Conservation (phyloP, 2,329 filamentous ascomycete species). For the Fusarium succisae region DNA sequence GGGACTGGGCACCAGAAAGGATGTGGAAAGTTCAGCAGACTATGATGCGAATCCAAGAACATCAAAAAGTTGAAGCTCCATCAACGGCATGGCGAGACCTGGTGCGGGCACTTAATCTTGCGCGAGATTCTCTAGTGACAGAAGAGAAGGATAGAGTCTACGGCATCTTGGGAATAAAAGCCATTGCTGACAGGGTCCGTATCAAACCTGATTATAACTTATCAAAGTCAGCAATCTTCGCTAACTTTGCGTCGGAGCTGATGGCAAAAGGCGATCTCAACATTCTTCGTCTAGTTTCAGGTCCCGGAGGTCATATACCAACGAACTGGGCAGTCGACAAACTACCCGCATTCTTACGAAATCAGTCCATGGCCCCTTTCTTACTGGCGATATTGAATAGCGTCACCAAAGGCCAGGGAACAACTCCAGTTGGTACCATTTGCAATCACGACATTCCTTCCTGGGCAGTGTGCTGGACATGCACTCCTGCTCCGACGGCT, state of each 20-base stretch:
- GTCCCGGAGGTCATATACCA: not conserved
- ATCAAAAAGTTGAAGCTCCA: not conserved
- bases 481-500: not conserved
- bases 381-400: not conserved
- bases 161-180: constrained; percentile 1
- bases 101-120: not conserved
- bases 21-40: not conserved
- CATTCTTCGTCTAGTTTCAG: not conserved
- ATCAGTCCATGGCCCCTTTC: not conserved
- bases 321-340: not conserved
- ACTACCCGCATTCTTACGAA: not conserved
- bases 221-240: not conserved
- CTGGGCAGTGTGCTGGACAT: constrained; percentile 5
- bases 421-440: not conserved
- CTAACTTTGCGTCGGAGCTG: not conserved
- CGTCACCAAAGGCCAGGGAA: not conserved
- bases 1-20: not conserved
- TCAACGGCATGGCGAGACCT: not conserved
- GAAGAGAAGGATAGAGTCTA: constrained; percentile 12
- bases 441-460: not conserved
- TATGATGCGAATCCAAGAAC: not conserved
- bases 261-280: not conserved
- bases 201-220: not conserved
- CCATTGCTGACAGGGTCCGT: not conserved
- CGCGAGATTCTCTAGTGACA: not conserved